Conservation (phyloP, 345 rosid species). For the Gossypium stocksii region DNA sequence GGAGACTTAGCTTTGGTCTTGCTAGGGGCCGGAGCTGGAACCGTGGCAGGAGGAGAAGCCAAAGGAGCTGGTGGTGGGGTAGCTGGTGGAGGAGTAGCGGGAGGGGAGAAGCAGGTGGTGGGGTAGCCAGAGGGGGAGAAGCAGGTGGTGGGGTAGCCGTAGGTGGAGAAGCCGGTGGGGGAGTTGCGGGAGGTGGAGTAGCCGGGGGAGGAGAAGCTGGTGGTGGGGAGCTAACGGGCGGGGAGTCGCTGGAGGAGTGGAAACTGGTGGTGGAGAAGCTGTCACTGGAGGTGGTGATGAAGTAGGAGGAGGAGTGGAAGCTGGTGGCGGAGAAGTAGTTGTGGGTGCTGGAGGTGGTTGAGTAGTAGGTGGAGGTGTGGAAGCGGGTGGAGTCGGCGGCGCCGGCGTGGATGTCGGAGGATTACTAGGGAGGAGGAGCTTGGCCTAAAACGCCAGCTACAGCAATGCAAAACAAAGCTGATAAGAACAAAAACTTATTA, state of each 20-base stretch:
- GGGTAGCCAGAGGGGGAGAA: conserved; percentile 26
- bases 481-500: background rate
- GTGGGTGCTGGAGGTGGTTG: conserved; percentile 19
- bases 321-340: conserved; percentile 1
- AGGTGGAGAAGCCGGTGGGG: conserved; percentile 13
- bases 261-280: conserved; percentile 13
- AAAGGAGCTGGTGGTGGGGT: conserved; percentile 37
- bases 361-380: conserved; percentile 15
- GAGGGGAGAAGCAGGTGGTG: too few species aligned
- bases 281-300: conserved; percentile 15
- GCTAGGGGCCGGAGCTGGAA: conserved; percentile 43
- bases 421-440: conserved; percentile 9
- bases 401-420: conserved; percentile 12
- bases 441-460: conserved; percentile 16
- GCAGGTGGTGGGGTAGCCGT: conserved; percentile 27
- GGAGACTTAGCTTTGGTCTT: conserved; percentile 1
- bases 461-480: conserved; percentile 15
- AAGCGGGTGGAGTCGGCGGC: background rate
- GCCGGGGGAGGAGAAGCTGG: conserved; percentile 14
- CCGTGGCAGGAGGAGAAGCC: conserved; percentile 40
- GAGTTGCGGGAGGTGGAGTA: background rate
- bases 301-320: conserved; percentile 8
- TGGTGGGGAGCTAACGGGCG: background rate
- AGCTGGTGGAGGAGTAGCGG: conserved; percentile 33
- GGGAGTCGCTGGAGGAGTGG: conserved; percentile 15